Evolutionary conservation across 768 basidiomycete species (phyloP).

Genomic region (Tulasnella sp.): DNA sequence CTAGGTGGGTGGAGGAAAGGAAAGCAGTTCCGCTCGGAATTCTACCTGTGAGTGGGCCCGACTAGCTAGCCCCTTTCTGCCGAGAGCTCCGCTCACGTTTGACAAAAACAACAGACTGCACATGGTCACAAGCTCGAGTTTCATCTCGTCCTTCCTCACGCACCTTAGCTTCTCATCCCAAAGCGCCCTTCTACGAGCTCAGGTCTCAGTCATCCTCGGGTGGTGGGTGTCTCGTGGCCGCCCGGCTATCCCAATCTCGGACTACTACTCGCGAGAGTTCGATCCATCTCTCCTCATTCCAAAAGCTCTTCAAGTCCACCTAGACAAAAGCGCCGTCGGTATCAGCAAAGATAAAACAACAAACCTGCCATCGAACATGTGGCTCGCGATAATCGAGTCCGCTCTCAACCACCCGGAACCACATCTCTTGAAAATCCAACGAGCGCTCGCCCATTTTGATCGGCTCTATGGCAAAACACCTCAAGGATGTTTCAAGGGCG

Average conservation of each 20-base stretch:
- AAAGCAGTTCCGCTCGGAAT: slow-evolving; percentile 9
- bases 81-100: neutral
- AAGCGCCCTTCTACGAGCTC: slow-evolving; percentile 5
- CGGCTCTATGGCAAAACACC: neutral
- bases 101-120: neutral
- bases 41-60: slow-evolving; percentile 17
- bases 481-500: slow-evolving; percentile 22
- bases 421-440: slow-evolving; percentile 20
- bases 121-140: slow-evolving; percentile 15
- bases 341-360: neutral
- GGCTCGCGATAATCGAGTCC: slow-evolving; percentile 12
- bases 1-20: slow-evolving; percentile 12
- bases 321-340: neutral
- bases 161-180: slow-evolving; percentile 2
- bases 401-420: slow-evolving; percentile 16
- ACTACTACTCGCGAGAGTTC: neutral
- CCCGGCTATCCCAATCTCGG: neutral
- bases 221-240: slow-evolving; percentile 11
- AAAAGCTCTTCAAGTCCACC: neutral
- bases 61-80: neutral
- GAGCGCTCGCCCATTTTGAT: slow-evolving; percentile 10
- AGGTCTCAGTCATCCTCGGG: neutral
- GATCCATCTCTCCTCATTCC: neutral
- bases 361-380: neutral
- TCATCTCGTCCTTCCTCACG: slow-evolving; percentile 10